Conservation (phyloP, 2,329 filamentous ascomycete species). For the Phyllosticta citrichinensis region DNA sequence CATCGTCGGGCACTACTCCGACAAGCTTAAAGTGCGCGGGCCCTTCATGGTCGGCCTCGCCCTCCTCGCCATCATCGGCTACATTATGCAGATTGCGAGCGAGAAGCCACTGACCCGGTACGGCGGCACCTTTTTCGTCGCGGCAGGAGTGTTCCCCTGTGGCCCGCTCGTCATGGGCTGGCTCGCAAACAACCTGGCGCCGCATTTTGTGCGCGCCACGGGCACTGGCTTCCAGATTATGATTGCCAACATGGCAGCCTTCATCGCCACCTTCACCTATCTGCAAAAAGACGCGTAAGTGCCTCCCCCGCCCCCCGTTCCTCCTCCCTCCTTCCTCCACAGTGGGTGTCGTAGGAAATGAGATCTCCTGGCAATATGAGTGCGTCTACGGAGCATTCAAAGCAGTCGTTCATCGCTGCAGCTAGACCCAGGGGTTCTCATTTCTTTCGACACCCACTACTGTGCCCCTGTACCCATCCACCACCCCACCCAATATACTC, state of each 20-base stretch:
- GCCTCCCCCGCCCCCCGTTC: too few relatives aligned
- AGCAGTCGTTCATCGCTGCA: too few relatives aligned
- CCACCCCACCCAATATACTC: background rate
- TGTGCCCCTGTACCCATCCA: background rate
- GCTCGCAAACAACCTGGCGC: conserved; percentile 35
- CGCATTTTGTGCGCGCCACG: conserved; percentile 48
- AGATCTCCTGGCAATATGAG: too few relatives aligned
- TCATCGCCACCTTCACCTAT: conserved; percentile 44
- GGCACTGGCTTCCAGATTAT: conserved; percentile 37
- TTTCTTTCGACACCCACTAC: background rate
- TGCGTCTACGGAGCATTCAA: too few relatives aligned
- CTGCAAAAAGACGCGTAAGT: conserved; percentile 32
- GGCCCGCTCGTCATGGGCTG: conserved; percentile 32
- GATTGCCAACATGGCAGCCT: conserved; percentile 41
- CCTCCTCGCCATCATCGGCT: conserved; percentile 35
- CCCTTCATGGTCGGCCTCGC: conserved; percentile 42
- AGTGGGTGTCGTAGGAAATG: too few relatives aligned
- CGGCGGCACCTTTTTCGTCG: conserved; percentile 30
- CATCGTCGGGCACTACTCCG: conserved; percentile 35
- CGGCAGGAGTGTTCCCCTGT: conserved; percentile 34
- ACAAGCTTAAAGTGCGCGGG: conserved; percentile 29
- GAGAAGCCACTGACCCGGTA: conserved; percentile 27
- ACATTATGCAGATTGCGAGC: conserved; percentile 44
- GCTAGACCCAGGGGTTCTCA: too few relatives aligned
- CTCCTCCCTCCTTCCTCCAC: background rate